Percentiles rank a stretch among this genome's conserved stretches.
Conservation (phyloP, 306 rosid species). For the Lablab purpureus region DNA sequence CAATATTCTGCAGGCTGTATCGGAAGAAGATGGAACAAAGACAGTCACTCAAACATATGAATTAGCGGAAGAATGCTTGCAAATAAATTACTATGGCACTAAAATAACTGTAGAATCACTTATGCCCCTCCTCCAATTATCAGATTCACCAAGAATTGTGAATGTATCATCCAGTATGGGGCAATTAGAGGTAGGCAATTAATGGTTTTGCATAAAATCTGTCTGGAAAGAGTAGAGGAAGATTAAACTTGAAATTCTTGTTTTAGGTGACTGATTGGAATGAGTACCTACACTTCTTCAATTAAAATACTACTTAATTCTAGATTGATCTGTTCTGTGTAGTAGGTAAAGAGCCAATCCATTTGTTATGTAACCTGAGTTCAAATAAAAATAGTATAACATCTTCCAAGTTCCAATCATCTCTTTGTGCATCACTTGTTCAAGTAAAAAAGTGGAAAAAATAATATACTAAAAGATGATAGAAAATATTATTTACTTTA, state of each 20-base stretch:
- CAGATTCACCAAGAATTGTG: slow-evolving; percentile 58
- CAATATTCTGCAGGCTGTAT: slow-evolving; percentile 32
- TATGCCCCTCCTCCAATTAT: slow-evolving; percentile 48
- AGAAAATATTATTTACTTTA: too few relatives aligned
- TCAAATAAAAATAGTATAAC: too few relatives aligned
- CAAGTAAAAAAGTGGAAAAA: too few relatives aligned
- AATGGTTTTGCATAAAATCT: neutral
- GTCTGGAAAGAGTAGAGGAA: neutral
- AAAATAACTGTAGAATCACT: slow-evolving; percentile 47
- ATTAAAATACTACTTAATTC: neutral
- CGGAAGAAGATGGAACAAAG: neutral
- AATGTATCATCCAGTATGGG: slow-evolving; percentile 56
- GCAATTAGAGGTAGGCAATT: slow-evolving; percentile 45
- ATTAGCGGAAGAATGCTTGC: slow-evolving; percentile 56
- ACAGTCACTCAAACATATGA: slow-evolving; percentile 45
- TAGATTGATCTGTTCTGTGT: neutral
- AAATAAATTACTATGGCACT: slow-evolving; percentile 52
- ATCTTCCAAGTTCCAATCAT: too few relatives aligned
- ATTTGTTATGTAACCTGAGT: neutral
- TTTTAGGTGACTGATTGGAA: neutral
- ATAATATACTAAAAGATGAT: too few relatives aligned
- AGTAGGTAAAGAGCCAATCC: neutral
- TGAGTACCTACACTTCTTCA: neutral
- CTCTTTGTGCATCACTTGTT: too few relatives aligned
- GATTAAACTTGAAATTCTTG: neutral